phyloP scores from a whole-genome alignment of 768 basidiomycete genomes.

The Lyophyllum shimeji region DNA sequence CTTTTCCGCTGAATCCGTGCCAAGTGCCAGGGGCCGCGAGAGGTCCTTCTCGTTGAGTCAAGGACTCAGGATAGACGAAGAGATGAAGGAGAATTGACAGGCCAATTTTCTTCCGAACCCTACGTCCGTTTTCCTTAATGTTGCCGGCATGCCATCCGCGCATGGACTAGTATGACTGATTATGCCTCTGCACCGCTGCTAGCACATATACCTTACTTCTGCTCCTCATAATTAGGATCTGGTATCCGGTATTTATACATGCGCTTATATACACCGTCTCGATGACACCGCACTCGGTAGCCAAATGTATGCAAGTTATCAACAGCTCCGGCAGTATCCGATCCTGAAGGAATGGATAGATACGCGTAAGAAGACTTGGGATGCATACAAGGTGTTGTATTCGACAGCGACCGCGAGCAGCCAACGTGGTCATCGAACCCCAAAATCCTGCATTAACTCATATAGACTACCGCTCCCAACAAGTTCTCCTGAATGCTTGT shows the following conservation, averaged over 20 bases:
- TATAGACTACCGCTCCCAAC: too few relatives aligned
- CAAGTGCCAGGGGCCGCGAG: constrained; percentile 23
- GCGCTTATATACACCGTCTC: background rate
- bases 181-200: background rate
- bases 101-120: background rate
- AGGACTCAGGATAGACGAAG: constrained; percentile 36
- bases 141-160: background rate
- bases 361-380: too few relatives aligned
- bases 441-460: constrained; percentile 74
- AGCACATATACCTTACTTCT: background rate
- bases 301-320: too few relatives aligned
- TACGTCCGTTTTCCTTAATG: background rate
- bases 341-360: too few relatives aligned
- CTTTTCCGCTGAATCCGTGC: constrained; percentile 2
- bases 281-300: background rate
- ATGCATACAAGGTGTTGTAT: too few relatives aligned
- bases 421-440: constrained; percentile 68
- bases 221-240: constrained; percentile 2
- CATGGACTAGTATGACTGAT: background rate
- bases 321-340: too few relatives aligned
- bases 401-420: constrained; percentile 29
- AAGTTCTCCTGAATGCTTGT: too few relatives aligned
- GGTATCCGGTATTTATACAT: background rate
- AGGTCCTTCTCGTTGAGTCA: constrained; percentile 31
- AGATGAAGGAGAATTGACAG: constrained; percentile 38